A percentile compares a stretch with the other conserved stretches of the same genome.
Evolutionary conservation across 2,329 filamentous ascomycete species (phyloP).

Genomic region (Stachybotrys echinatus): DNA sequence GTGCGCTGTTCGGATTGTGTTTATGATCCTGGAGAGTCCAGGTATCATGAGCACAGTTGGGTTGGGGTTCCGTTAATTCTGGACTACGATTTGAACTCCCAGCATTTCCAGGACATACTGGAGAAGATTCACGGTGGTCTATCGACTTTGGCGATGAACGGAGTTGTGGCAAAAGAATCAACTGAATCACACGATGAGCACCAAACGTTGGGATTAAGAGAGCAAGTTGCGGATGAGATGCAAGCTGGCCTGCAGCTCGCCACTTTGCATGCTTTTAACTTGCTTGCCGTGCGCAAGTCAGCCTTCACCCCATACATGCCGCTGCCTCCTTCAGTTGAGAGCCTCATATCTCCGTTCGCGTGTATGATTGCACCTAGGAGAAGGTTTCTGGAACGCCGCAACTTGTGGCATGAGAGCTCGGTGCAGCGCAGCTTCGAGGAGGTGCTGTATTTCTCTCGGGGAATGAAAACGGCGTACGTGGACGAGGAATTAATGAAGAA

Average conservation of each 20-base stretch:
- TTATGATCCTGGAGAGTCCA: not conserved
- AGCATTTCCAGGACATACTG: not conserved
- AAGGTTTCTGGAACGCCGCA: constrained; percentile 6
- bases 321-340: constrained; percentile 5
- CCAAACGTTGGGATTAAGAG: not conserved
- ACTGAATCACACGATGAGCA: not conserved
- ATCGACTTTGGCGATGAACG: not conserved
- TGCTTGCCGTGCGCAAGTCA: constrained; percentile 13
- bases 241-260: constrained; percentile 14
- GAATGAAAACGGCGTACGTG: constrained; percentile 8
- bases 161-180: not conserved
- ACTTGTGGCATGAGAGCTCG: constrained; percentile 6
- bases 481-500: constrained; percentile 9
- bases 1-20: not conserved
- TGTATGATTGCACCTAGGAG: constrained; percentile 3
- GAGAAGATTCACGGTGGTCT: not conserved
- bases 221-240: not conserved
- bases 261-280: constrained; percentile 17
- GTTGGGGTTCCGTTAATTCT: not conserved
- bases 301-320: constrained; percentile 14
- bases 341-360: constrained; percentile 10
- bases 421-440: constrained; percentile 10
- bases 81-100: not conserved
- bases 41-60: not conserved
- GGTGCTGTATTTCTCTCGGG: constrained; percentile 9